Base-by-base conservation (phyloP, 805 yeast species). In the Debaryomyces castellii region DNA sequence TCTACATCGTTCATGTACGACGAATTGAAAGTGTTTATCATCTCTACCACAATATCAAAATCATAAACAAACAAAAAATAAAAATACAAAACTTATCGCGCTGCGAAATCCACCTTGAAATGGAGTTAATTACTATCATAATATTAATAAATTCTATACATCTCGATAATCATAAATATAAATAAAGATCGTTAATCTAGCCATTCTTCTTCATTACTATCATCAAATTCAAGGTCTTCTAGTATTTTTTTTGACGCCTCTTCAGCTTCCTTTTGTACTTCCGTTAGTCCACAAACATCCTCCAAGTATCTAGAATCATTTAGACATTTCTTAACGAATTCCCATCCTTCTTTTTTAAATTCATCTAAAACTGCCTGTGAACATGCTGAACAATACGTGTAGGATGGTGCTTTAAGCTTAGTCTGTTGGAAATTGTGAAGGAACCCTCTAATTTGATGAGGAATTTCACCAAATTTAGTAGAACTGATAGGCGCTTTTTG, bases 401-500 rank as follows among this genome's bases (percentile, higher is more conserved):
- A 95, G 24, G 83, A 82, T 1, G 88, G 88, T 0, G 96, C 85
- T 48, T 74, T 71, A 18, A 91, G 70, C 53, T 82, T 85, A 47
- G 85, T 60, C 12, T 81, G 82, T 39, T 77, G 77, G 54, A 84
- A 89, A 40, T 74, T 76, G 53, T 78, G 81, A 27, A 95, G 65
- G 58, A 85, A 92, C 0, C 98, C 99, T 48, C 99, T 74, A 18
- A 94, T 71, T 62, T 95, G 99, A 63, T 92, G 99, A 0, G 97
- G 96, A 2, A 83, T 65, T 1, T 76, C 78, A 0, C 97, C 96
- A 20, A 92, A 65, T 11, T 55, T 49, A 11, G 45, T 22, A n/a
- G 56, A 38, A 25, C 27, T 23, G 48, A 55, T 76, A 11, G 66
- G 73, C 0, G 83, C 83, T 21, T 58, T 54, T 20, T 77, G 78